Base-by-base conservation (phyloP, 2,329 filamentous ascomycete genomes). In the Pseudonectria buxi region DNA sequence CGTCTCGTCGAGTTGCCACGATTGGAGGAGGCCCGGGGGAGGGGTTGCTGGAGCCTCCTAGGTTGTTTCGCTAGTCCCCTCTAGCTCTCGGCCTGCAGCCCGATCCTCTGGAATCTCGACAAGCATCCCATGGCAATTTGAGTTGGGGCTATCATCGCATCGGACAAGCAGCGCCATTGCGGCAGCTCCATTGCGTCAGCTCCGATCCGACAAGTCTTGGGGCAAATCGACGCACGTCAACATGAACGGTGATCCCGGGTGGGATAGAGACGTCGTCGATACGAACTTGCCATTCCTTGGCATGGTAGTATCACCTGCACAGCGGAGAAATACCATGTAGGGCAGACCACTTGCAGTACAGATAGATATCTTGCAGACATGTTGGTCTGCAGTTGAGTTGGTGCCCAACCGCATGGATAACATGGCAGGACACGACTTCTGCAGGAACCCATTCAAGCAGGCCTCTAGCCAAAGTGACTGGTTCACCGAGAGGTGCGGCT, bases 111-210 rank as follows among this genome's bases (percentile, higher is more conserved):
- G 33, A 34, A 37, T 16, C 31, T 33, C 5, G 40, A 45, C 47
- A 45, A 40, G 40, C 45, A 50, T 40, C 43, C 36, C 38, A 38
- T 36, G 41, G 36, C 39, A 40, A 44, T 46, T 48, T 32, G 40
- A 36, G 41, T 53, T 41, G 43, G 36, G 35, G 37, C 47, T 39
- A 51, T 49, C 28, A 37, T 41, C 18, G 18, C 9, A 22, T 22
- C 32, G 46, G 40, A 53, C 35, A 38, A 53, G 45, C 32, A 49
- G 35, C 38, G 45, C 42, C 14, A 43, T 53, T 42, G 47, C 47
- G 45, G n/a, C n/a, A 49, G 35, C 38, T 46, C 42, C 14, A 43
- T 53, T 42, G 47, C 47, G 45, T 52, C 47, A 52, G 43, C 47
- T 44, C 26, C 41, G 40, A 43, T 47, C 30, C 22, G 39, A 43